Evolutionary conservation across 225 moss, liverwort and hornwort species (phyloP), one percentile per base, ranked within the genome.

Genomic region (Polytrichum commune): DNA sequence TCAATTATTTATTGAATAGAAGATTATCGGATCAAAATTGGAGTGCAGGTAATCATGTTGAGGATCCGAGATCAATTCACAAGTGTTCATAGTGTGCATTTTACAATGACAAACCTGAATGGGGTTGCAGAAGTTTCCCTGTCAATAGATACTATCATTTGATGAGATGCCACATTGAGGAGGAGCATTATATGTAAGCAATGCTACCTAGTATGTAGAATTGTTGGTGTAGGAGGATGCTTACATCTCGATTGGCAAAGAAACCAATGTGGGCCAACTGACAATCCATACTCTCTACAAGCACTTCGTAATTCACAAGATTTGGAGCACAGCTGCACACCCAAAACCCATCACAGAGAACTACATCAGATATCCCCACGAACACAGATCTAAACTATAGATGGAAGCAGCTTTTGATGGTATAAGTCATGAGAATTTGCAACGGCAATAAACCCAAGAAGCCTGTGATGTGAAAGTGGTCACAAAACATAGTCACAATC

Each of bases 231-330:
- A 46, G 16, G 16, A 25, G 53, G 24, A 53, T 22, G 75, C 92
- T 81, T 84, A 94, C 94, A 83, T 95, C 87, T 69, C 89, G 85
- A 63, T 82, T 78, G 72, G 95, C 95, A 74, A 90, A 95, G 63
- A 95, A 89, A 62, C 95, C 95, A 68, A 95, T 95, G 72, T 95
- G 92, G 64, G 95, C 95, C 64, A 95, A 76, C 73, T 89, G 95
- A 73, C 82, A 90, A 66, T 95, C 95, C 89, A 95, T 92, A 78
- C 92, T 95, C 63, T 95, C 92, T 38, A 92, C 92, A 18, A 95
- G 81, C 58, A 95, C 89, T 74, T 89, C 87, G 27, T 92, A 89
- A 62, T 92, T 92, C 5, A 88, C 79, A 73, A 95, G 76, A 78
- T 95, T 95, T 72, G 95, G 92, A 73, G 75, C 85, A 82, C 95